These are phyloP conservation scores for Knufia petricola DNA, from an alignment of 2,329 filamentous ascomycete species.

Conservation along the genomic window DNA sequence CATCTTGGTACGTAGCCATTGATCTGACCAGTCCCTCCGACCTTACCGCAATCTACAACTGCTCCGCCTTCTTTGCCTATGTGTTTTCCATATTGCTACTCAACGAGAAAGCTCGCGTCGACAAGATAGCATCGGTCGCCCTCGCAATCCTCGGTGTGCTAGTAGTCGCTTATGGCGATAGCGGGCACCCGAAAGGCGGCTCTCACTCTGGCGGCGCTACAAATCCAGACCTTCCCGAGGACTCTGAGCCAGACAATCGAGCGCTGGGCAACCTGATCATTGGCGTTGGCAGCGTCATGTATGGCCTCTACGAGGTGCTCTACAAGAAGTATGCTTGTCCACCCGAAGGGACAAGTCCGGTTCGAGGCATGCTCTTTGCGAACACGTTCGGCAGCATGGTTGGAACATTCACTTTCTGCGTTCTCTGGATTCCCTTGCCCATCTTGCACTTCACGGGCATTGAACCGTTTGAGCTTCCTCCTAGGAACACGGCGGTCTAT, in stretches of 20 bases:
- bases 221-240: slow-evolving; percentile 30
- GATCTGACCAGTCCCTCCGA: slow-evolving; percentile 87
- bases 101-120: slow-evolving; percentile 69
- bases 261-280: slow-evolving; percentile 85
- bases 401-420: slow-evolving; percentile 70
- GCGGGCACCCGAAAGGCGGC: slow-evolving; percentile 45
- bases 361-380: slow-evolving; percentile 91
- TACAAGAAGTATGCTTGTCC: slow-evolving; percentile 93
- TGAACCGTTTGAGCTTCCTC: slow-evolving; percentile 75
- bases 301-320: slow-evolving; percentile 92
- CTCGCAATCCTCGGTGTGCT: slow-evolving; percentile 85
- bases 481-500: slow-evolving; percentile 67
- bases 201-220: slow-evolving; percentile 46
- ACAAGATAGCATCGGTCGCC: slow-evolving; percentile 77
- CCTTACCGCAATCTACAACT: slow-evolving; percentile 97
- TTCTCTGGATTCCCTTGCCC: slow-evolving; percentile 88
- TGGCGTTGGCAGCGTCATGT: slow-evolving; percentile 78
- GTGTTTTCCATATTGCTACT: slow-evolving; percentile 88
- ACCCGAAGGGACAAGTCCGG: slow-evolving; percentile 72
- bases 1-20: slow-evolving; percentile 93
- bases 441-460: slow-evolving; percentile 68
- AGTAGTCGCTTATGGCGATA: slow-evolving; percentile 88
- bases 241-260: slow-evolving; percentile 28
- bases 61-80: slow-evolving; percentile 96
- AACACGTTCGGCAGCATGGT: slow-evolving; percentile 86